Conservation (phyloP, 768 basidiomycete species). For the Tremella fuciformis region DNA sequence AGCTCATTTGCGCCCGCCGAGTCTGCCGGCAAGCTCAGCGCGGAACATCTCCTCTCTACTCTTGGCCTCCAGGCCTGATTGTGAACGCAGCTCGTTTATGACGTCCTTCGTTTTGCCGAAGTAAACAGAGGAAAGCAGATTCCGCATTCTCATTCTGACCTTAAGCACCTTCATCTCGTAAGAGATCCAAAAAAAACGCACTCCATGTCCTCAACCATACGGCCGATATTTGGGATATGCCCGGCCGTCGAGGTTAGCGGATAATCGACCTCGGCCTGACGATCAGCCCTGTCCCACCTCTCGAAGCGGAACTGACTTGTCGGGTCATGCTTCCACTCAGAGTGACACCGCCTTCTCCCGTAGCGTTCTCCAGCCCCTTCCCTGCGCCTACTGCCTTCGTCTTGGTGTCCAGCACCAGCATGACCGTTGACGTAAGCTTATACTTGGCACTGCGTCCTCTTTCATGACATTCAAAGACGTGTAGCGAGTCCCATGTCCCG, state of each 20-base stretch:
- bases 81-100: constrained; percentile 82
- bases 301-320: constrained; percentile 62
- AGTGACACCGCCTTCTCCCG: constrained; percentile 69
- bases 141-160: constrained; percentile 84
- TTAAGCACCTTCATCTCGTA: background rate
- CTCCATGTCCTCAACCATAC: constrained; percentile 98
- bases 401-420: constrained; percentile 78
- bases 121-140: constrained; percentile 81
- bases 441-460: constrained; percentile 90
- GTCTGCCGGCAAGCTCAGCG: constrained; percentile 64
- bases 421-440: constrained; percentile 93
- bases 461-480: constrained; percentile 93
- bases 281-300: background rate
- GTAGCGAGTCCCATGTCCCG: constrained; percentile 96
- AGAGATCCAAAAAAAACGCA: constrained; percentile 22
- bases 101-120: constrained; percentile 97
- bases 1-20: constrained; percentile 26
- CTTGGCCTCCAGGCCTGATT: constrained; percentile 79
- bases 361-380: constrained; percentile 56
- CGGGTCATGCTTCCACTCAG: constrained; percentile 96
- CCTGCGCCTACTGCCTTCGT: constrained; percentile 29
- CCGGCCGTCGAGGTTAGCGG: constrained; percentile 73
- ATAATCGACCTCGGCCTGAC: constrained; percentile 71
- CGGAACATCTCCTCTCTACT: constrained; percentile 78
- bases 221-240: constrained; percentile 90